Conservation (phyloP, 345 rosid genomes). For the Brassica napus region DNA sequence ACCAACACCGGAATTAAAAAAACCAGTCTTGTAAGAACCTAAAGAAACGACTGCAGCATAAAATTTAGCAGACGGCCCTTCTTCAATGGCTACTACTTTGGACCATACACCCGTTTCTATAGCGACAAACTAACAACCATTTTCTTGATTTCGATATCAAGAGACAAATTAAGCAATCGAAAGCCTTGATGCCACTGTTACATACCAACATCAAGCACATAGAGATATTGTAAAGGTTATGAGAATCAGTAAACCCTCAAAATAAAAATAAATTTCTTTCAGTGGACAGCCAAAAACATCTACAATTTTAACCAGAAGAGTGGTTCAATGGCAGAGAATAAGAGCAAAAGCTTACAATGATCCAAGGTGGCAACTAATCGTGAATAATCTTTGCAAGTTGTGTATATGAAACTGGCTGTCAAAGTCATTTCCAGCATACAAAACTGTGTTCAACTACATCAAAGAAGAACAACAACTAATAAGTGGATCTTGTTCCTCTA, state of each 20-base stretch:
- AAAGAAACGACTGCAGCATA: constrained; percentile 78
- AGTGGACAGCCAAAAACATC: background rate
- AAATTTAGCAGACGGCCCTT: constrained; percentile 37
- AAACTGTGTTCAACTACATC: background rate
- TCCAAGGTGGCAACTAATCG: no score
- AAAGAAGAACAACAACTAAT: no score
- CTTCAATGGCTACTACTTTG: background rate
- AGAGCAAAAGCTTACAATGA: no score
- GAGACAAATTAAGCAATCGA: background rate
- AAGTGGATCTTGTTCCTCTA: background rate
- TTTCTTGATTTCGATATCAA: no score
- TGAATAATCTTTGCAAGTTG: no score
- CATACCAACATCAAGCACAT: background rate
- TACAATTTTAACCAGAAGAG: background rate
- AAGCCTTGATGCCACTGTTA: background rate
- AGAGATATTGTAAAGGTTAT: background rate
- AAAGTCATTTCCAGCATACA: background rate
- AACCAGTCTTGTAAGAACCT: constrained; percentile 58
- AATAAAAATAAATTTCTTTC: background rate
- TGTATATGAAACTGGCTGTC: no score
- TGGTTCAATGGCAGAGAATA: no score
- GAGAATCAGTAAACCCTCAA: background rate
- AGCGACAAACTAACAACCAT: background rate
- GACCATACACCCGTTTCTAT: background rate
- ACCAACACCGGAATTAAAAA: constrained; percentile 57